Base-by-base conservation (phyloP, 164 flowering plant genomes). In the Chimonanthus praecox region DNA sequence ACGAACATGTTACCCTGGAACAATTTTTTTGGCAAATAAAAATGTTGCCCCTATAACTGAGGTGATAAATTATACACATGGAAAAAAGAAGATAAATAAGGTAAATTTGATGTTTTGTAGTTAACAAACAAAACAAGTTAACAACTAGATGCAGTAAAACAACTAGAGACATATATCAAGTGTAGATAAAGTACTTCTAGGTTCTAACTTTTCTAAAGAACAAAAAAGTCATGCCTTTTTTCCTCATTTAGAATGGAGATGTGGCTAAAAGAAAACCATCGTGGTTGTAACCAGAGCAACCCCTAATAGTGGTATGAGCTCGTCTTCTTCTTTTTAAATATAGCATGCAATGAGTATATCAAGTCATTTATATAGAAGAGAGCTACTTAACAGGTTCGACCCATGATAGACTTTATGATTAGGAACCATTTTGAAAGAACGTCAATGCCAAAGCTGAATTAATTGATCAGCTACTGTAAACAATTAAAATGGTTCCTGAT, bases 21-120 rank as follows among this genome's bases (percentile, higher is more conserved):
- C 66, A 63, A 63, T 18, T 18, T 63, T 63, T 63, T 63, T 58
- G 61, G 44, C 66, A 63, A 20, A 20, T 63, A 44, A 63, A 63
- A 63, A 63, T 6, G 33, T 63, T 63, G 46, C 44, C 9, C 45
- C 33, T 44, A n/a, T 63, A n/a, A 21, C 21, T 63, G 66, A 63
- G 4, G 66, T 8, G 13, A 63, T 10, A 33, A 63, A 63, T 21
- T 21, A 63, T 63, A 33, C 21, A 33, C 66, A 63, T 8, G 46
- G 66, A 8, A 63, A 4, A 63, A 10, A 63, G 66, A 63, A 54
- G 60, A 13, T 54, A 2, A 54, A 13, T 54, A 54, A 54, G 60
- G 16, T 54, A 54, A 54, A 54, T 54, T 33, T n/a, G 16, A 54
- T 10, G 16, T 54, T 54, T 33, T 54, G 16, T 54, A 54, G 60